These are phyloP conservation scores for Epicoccum sorghinum DNA, from an alignment of 2,329 filamentous ascomycete genomes.

Conservation along the genomic window DNA sequence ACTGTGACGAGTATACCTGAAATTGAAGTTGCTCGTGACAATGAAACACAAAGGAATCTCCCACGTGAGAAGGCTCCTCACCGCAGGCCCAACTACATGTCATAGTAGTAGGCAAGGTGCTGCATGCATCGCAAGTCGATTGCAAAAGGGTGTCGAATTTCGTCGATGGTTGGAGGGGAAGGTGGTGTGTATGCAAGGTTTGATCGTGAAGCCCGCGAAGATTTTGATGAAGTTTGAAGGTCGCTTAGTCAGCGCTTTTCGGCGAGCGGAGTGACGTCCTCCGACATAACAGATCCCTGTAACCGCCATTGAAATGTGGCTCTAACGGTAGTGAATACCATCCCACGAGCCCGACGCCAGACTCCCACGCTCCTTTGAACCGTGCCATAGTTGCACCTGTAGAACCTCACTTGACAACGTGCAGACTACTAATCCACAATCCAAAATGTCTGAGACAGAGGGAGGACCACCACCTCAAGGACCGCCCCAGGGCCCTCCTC, in stretches of 20 bases:
- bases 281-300: slow-evolving; percentile 5
- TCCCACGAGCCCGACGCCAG: slow-evolving; percentile 8
- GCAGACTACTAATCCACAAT: slow-evolving; percentile 1
- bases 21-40: background rate
- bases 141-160: background rate
- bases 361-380: slow-evolving; percentile 9
- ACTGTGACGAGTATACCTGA: background rate
- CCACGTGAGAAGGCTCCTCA: background rate
- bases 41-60: background rate
- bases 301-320: slow-evolving; percentile 16
- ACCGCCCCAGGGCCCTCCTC: slow-evolving; percentile 28
- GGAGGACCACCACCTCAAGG: slow-evolving; percentile 22
- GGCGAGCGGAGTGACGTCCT: slow-evolving; percentile 7
- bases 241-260: slow-evolving; percentile 11
- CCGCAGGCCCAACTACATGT: background rate
- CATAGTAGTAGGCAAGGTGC: background rate
- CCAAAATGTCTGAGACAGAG: slow-evolving; percentile 32
- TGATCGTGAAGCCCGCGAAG: background rate
- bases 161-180: background rate
- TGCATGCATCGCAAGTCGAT: background rate
- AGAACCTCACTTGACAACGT: background rate
- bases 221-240: slow-evolving; percentile 7
- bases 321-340: slow-evolving; percentile 16
- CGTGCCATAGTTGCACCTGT: slow-evolving; percentile 2
- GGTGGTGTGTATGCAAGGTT: background rate